Conservation (phyloP, 192 early-diverging fungal species). For the Umbelopsis sp. region DNA sequence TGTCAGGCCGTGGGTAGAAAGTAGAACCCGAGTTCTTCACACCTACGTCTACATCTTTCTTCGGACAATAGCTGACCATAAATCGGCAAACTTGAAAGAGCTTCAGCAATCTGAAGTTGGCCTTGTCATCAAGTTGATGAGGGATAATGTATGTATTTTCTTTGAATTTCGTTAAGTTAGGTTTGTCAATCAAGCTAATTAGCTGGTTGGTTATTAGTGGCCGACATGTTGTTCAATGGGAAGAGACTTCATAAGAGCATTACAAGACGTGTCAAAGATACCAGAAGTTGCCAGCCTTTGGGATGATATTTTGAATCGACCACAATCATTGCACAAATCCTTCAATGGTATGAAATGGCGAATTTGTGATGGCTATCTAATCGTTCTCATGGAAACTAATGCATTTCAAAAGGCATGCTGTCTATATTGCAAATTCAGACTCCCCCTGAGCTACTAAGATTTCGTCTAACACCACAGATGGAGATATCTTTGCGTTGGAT, state of each 20-base stretch:
- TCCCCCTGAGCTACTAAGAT: constrained; percentile 58
- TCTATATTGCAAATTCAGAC: constrained; percentile 62
- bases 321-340: constrained; percentile 54
- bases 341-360: constrained; percentile 40
- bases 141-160: constrained; percentile 54
- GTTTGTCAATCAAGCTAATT: neutral
- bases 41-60: constrained; percentile 46
- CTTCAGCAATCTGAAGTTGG: constrained; percentile 54
- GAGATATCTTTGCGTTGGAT: constrained; percentile 67
- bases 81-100: constrained; percentile 17
- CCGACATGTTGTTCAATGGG: constrained; percentile 60
- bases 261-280: constrained; percentile 61
- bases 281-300: constrained; percentile 58
- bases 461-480: constrained; percentile 68
- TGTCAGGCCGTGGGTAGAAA: constrained; percentile 25
- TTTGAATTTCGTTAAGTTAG: neutral
- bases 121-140: constrained; percentile 51
- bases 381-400: neutral
- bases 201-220: constrained; percentile 26
- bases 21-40: constrained; percentile 39
- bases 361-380: neutral
- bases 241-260: constrained; percentile 64
- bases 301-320: constrained; percentile 54
- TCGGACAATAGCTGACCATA: constrained; percentile 60
- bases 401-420: constrained; percentile 40